A percentile compares a stretch with the other conserved stretches of the same genome.
Conservation (phyloP, 305 asterid species). For the Stenogyne calaminthoides region DNA sequence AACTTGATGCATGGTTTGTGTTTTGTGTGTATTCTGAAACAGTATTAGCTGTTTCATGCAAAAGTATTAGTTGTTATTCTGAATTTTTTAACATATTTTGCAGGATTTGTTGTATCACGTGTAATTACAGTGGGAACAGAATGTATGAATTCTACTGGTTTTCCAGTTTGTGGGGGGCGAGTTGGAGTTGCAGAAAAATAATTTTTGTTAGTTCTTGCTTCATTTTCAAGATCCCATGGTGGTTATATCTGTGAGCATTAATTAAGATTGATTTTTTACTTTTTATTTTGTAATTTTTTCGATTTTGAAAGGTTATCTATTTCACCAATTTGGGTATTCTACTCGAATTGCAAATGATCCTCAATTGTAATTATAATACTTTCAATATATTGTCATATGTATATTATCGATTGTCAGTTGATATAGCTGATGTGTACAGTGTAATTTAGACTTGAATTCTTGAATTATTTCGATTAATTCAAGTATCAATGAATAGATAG, state of each 20-base stretch:
- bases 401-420: neutral
- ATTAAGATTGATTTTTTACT: constrained; percentile 19
- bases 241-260: constrained; percentile 21
- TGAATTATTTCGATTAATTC: no score
- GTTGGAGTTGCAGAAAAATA: constrained; percentile 37
- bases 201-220: constrained; percentile 43
- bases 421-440: no score
- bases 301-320: constrained; percentile 1
- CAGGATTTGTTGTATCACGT: constrained; percentile 5
- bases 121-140: neutral
- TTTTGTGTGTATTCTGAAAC: no score
- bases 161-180: constrained; percentile 24
- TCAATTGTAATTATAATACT: neutral
- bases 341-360: neutral
- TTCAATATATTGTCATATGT: neutral
- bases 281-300: neutral
- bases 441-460: no score
- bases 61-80: no score
- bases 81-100: neutral
- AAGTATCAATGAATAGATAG: no score
- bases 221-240: constrained; percentile 22
- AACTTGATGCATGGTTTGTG: no score
- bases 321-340: neutral
- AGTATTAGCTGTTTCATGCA: no score
- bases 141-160: constrained; percentile 10